Base-by-base conservation (phyloP, 257 asterid species). In the Haberlea rhodopensis region DNA sequence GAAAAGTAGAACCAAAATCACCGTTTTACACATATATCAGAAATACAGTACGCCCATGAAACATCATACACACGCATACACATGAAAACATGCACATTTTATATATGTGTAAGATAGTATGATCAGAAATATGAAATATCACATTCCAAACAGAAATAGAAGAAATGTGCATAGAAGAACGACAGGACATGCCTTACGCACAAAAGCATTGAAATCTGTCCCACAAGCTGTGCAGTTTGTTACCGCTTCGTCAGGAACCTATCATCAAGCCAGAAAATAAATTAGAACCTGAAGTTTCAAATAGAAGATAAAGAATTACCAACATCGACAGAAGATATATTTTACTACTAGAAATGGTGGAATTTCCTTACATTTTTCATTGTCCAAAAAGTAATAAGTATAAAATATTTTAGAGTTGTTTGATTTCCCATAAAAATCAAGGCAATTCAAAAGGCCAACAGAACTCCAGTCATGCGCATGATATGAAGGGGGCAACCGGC, bases 161-260 rank as follows among this genome's bases (percentile, higher is more conserved):
- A 65, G 70, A 62, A 29, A 75, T 53, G 45, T 52, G 5, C 11
- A 55, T 31, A 55, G 27, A 52, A 29, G 55, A 37, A 60, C n/a
- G 46, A 71, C 5, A 45, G 18, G 28, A 60, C 91, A 34, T 86
- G 60, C 98, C 98, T 75, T 88, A 63, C 98, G 91, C 72, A 76
- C 71, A 63, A 91, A 91, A 65, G 98, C 92, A 79, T 71, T 71
- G 62, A 91, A 91, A 64, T 85, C 95, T 10, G 86, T 55, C 59
- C 96, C 92, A 69, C 98, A 91, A 67, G 76, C 82, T 18, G 90
- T 91, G 84, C 98, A 91, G 74, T 86, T 91, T 77, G 95, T 67
- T 65, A 75, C 83, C 62, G 90, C 96, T 81, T 91, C 96, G 68
- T 91, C 98, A 27, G 98, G 98, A 73, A 91, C 90, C 98, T 82